A percentile compares a stretch with the other conserved stretches of the same genome.
Conservation (phyloP, 2,329 filamentous ascomycete genomes). For the Didymella exigua region DNA sequence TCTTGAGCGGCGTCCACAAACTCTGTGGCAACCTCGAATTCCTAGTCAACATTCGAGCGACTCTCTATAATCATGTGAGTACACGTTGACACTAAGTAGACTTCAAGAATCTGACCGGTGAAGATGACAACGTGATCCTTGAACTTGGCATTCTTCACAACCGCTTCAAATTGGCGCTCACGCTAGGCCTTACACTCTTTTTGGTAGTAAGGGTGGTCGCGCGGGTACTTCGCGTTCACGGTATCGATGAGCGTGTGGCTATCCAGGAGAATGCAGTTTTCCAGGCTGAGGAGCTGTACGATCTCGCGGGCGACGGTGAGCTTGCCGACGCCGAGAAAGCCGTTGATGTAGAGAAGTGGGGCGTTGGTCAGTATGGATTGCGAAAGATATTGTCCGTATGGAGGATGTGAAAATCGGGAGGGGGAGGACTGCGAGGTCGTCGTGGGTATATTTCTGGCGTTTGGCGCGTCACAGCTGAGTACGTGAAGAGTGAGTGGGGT, state of each 20-base stretch:
- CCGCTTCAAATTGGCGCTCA: background rate
- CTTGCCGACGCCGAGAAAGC: too few species aligned
- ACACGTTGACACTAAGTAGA: background rate
- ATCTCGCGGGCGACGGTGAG: too few species aligned
- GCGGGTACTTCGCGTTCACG: background rate
- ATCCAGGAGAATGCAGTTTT: background rate
- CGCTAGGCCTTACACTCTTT: background rate
- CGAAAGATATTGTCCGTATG: too few species aligned
- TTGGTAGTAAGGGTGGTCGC: background rate
- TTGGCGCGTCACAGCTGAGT: too few species aligned
- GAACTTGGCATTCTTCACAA: background rate
- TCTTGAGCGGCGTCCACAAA: background rate
- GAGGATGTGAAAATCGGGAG: too few species aligned
- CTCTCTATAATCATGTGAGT: background rate
- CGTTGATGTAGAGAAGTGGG: too few species aligned
- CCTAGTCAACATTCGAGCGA: background rate
- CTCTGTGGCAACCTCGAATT: background rate
- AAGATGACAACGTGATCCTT: background rate
- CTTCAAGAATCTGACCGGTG: background rate
- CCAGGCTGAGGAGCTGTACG: too few species aligned
- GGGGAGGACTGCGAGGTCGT: too few species aligned
- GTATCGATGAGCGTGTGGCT: background rate
- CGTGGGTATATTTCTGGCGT: too few species aligned
- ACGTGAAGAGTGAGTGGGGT: too few species aligned
- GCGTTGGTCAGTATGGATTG: too few species aligned